Evolutionary conservation across 2,329 filamentous ascomycete species (phyloP).

Genomic region (Penicillium polonicum): DNA sequence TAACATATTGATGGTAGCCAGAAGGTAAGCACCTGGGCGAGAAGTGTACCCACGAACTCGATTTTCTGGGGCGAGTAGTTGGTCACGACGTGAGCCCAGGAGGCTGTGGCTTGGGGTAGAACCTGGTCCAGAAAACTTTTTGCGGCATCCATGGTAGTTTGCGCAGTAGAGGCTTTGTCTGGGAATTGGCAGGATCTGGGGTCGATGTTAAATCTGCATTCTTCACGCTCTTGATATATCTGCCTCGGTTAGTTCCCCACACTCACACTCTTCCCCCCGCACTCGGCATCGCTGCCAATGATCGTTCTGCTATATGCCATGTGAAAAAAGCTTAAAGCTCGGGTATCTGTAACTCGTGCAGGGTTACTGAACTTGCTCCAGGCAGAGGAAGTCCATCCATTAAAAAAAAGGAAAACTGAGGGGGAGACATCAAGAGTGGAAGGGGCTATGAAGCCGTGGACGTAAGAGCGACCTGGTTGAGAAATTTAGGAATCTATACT

Average conservation of each 20-base stretch:
- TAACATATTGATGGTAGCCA: constrained; percentile 38
- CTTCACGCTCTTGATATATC: not conserved
- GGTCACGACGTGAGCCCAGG: constrained; percentile 20
- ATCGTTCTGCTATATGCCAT: not conserved
- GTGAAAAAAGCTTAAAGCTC: not conserved
- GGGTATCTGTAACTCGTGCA: not conserved
- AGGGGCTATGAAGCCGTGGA: not conserved
- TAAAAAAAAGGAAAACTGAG: too few species aligned
- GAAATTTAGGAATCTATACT: not conserved
- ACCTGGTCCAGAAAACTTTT: not conserved
- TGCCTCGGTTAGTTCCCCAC: constrained; percentile 7
- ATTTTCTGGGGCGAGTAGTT: constrained; percentile 24
- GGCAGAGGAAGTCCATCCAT: not conserved
- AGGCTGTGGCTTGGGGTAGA: constrained; percentile 5
- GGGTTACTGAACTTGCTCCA: not conserved
- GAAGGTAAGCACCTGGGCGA: constrained; percentile 27
- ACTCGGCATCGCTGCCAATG: not conserved
- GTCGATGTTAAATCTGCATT: not conserved
- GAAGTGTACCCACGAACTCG: constrained; percentile 29
- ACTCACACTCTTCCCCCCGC: not conserved
- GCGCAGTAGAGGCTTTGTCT: not conserved
- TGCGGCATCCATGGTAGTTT: constrained; percentile 2
- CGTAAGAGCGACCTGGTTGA: not conserved
- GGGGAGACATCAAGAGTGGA: not conserved
- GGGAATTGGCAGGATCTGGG: not conserved